Conservation (phyloP, 2,329 filamentous ascomycete species). For the Ascochyta pisi region DNA sequence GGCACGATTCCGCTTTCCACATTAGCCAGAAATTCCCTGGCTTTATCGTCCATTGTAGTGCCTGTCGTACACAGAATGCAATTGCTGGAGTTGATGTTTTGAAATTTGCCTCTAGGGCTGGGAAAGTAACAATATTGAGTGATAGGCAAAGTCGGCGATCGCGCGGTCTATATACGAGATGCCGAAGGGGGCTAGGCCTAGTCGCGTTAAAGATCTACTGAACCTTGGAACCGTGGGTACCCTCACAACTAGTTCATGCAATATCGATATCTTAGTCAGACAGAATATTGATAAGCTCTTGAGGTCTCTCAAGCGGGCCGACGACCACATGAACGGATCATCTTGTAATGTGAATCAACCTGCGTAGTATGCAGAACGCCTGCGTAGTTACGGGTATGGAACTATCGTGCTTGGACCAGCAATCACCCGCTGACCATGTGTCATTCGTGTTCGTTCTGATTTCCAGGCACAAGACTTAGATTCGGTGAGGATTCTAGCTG, state of each 20-base stretch:
- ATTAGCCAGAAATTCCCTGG: constrained; percentile 16
- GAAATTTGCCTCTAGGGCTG: constrained; percentile 7
- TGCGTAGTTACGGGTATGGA: too few species aligned
- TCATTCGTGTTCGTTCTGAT: neutral
- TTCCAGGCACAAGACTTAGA: neutral
- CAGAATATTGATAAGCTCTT: neutral
- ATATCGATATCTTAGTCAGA: neutral
- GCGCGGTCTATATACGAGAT: neutral
- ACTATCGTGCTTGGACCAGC: too few species aligned
- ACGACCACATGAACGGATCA: neutral
- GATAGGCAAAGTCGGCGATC: neutral
- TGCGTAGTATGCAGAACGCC: neutral
- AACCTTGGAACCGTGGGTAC: neutral
- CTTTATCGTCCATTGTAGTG: constrained; percentile 19
- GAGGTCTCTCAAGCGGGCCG: neutral
- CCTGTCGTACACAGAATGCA: constrained; percentile 19
- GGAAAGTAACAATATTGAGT: constrained; percentile 3
- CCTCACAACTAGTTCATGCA: neutral
- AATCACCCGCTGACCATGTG: neutral
- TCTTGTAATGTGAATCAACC: neutral
- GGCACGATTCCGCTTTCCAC: constrained; percentile 18
- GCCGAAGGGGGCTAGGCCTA: neutral
- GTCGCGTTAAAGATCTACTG: neutral
- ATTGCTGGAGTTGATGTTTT: constrained; percentile 14
- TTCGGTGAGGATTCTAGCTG: neutral